These are phyloP conservation scores for Quercus phellos DNA, from an alignment of 331 rosid species.

Conservation along the genomic window DNA sequence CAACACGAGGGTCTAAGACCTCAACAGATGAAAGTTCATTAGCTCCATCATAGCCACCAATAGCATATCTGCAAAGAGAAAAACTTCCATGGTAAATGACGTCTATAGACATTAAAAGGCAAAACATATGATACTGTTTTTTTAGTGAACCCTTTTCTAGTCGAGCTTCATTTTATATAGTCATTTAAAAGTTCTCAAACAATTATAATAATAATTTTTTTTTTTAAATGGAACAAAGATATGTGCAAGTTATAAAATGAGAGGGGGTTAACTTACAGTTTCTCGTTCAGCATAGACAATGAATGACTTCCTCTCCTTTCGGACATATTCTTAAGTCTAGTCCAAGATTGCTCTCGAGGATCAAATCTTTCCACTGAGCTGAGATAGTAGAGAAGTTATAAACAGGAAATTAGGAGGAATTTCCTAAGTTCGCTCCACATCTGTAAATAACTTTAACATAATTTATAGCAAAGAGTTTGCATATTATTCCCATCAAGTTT, in stretches of 20 bases:
- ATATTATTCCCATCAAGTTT: no score
- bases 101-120: background rate
- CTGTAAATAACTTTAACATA: background rate
- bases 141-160: background rate
- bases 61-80: constrained; percentile 28
- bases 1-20: constrained; percentile 37
- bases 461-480: background rate
- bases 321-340: constrained; percentile 32
- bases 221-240: background rate
- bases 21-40: constrained; percentile 33
- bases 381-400: constrained; percentile 3
- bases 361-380: constrained; percentile 46
- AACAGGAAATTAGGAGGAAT: background rate
- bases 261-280: constrained; percentile 26
- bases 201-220: no score
- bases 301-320: constrained; percentile 34
- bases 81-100: background rate
- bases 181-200: background rate
- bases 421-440: background rate
- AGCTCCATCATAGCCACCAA: constrained; percentile 40
- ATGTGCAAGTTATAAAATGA: background rate
- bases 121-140: background rate
- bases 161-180: background rate
- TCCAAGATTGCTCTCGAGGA: constrained; percentile 34
- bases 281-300: constrained; percentile 28